Evolutionary conservation across 805 yeast genomes (phyloP), one percentile per base, ranked within the genome.

Genomic region (Zygoascus ofunaensis): DNA sequence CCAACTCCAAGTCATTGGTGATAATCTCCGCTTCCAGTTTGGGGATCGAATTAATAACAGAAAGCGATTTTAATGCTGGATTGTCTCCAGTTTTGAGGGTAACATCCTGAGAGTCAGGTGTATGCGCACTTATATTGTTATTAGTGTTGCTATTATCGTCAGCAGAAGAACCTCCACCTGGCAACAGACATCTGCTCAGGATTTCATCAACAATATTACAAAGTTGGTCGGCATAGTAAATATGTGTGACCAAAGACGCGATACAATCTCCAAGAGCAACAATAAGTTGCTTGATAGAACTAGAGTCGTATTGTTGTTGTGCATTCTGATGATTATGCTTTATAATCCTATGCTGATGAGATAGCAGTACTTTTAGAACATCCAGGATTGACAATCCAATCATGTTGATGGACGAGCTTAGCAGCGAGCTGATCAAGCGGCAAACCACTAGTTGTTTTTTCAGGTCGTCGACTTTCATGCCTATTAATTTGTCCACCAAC

Each of bases 311-410:
- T 15, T 23, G 34, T 30, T 34, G 33, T 20, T 39, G 46, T 8
- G 43, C 46, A 14, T 17, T 12, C 4, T 8, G 26, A n/a, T 36
- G 33, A 28, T 22, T 35, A 12, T 21, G 21, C 12, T 37, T 26
- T 26, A 55, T 34, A 18, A 55, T 37, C 17, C 51, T 47, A 30
- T 59, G 60, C 49, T 61, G 64, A 22, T 59, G 51, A 8, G 49
- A 34, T 28, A 61, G 49, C 18, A 64, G 53, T 1, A 53, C 77
- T 49, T 79, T 76, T 58, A 83, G 70, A 33, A 84, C 73, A 59
- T 89, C 97, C 33, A 87, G 70, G 4, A 87, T 83, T 8, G 95
- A 82, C 37, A 92, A 66, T 0, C 97, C 97, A 49, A 87, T 81
- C 72, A 90, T 77, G 59, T 82, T 86, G 35, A 86, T 86, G 34